Conservation (phyloP, 164 flowering plant species). For the Magnolia officinalis region DNA sequence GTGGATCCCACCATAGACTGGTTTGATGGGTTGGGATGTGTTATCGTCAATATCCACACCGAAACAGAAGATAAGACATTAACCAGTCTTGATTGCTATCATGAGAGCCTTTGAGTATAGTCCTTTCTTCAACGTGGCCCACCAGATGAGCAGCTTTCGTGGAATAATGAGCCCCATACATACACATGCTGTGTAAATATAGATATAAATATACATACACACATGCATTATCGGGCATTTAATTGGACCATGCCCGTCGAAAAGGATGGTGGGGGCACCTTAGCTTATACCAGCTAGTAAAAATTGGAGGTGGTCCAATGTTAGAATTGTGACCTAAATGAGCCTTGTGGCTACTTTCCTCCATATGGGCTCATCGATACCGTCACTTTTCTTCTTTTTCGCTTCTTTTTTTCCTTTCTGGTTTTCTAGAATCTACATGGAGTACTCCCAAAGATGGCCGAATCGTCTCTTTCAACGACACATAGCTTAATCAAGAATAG, state of each 20-base stretch:
- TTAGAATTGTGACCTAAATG: not conserved
- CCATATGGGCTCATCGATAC: not conserved
- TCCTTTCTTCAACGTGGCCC: not conserved
- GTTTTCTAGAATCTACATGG: not conserved
- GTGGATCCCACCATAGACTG: not conserved
- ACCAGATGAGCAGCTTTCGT: not conserved
- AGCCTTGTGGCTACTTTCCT: not conserved
- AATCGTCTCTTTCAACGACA: not conserved
- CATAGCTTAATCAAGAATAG: not conserved
- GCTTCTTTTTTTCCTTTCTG: too few relatives aligned
- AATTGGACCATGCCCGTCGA: not conserved
- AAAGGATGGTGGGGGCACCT: not conserved
- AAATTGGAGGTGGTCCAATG: slow-evolving; percentile 9
- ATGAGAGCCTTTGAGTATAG: not conserved
- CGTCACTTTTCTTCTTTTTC: not conserved
- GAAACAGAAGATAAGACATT: not conserved
- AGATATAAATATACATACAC: not conserved
- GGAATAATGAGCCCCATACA: not conserved
- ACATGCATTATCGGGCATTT: not conserved
- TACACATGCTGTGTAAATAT: not conserved
- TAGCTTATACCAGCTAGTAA: slow-evolving; percentile 1
- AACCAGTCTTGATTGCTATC: not conserved
- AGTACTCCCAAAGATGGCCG: not conserved
- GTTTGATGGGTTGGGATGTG: too few relatives aligned
- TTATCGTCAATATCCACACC: not conserved